Base-by-base conservation (phyloP, 2,329 filamentous ascomycete species). In the Blumeriella jaapii region DNA sequence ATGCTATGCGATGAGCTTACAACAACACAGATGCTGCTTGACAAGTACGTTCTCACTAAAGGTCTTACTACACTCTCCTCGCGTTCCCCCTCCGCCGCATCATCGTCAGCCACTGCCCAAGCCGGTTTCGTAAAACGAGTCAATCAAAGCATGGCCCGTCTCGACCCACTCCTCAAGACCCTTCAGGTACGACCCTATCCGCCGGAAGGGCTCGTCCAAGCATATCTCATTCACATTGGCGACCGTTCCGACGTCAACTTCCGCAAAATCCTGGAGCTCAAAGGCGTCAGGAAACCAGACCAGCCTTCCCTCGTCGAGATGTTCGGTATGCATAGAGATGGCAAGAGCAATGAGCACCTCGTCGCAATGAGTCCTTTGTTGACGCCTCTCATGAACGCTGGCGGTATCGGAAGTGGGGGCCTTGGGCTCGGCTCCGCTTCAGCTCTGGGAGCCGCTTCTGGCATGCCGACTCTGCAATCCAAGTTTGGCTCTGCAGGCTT, bases 241-340 rank as follows among this genome's bases (percentile, higher is more conserved):
- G 91, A 98, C 64, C 78, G 82, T 37, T 93, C 82, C 45, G 91
- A 96, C 56, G 73, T 75, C 52, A 98, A 98, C 61, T 98, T 98
- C 71, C 78, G 78, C 55, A 96, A 95, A 62, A 82, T 98, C 40
- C 74, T 98, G 29, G 91, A 98, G 32, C 70, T 98, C 44, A 98
- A 98, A 59, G 91, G 91, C 29, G 80, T 98, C 40, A 74, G 80
- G 43, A 89, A 86, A 54, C 67, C 73, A 41, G 91, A 98, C 42
- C 83, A 95, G 53, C 63, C 71, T 2, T 75, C 84, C 43, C 74
- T 96, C 2, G 62, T 94, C 20, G 91, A 98, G 57, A 69, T 96
- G 3, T 96, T 95, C 62, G 60, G 60, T 27, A 68, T 78, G 34
- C 83, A 93, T 54, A 76, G 86, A 29, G 87, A 93, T 58, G 74